Conservation (phyloP, 2,329 filamentous ascomycete species). For the Ploettnerulaceae sp. region DNA sequence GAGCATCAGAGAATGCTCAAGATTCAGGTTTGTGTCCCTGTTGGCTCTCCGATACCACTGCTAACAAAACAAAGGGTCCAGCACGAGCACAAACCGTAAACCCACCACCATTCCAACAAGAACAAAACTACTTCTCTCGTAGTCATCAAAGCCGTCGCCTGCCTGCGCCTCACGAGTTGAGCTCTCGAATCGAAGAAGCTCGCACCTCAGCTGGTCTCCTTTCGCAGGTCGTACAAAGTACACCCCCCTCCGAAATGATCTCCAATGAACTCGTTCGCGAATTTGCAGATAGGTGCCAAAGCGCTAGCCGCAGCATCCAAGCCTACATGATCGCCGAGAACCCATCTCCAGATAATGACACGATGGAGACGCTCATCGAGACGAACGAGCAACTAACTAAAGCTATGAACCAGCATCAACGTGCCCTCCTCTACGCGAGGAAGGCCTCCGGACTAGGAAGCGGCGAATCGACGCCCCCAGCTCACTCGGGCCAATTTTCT, state of each 20-base stretch:
- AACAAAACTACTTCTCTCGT: constrained; percentile 55
- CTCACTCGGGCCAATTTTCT: constrained; percentile 21
- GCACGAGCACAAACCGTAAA: constrained; percentile 39
- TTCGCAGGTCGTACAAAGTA: constrained; percentile 86
- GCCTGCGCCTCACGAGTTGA: constrained; percentile 72
- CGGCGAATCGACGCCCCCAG: constrained; percentile 22
- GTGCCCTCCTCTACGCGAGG: constrained; percentile 62
- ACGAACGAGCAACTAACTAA: constrained; percentile 87
- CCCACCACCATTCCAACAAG: constrained; percentile 40
- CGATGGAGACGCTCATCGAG: constrained; percentile 88
- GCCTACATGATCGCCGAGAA: constrained; percentile 76
- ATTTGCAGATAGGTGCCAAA: constrained; percentile 80
- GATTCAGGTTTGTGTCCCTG: constrained; percentile 37
- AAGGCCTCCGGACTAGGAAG: constrained; percentile 46
- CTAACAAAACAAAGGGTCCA: constrained; percentile 22
- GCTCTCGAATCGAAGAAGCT: constrained; percentile 82
- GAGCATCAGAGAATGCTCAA: constrained; percentile 64
- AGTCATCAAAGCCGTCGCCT: constrained; percentile 43
- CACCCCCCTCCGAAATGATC: constrained; percentile 68
- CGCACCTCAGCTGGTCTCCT: constrained; percentile 85
- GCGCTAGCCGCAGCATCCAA: constrained; percentile 77
- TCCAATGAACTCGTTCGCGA: constrained; percentile 87
- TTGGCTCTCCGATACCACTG: constrained; percentile 1
- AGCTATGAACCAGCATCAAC: constrained; percentile 78
- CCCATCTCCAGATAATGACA: constrained; percentile 84